Evolutionary conservation across 768 basidiomycete genomes (phyloP).

Genomic region (Tricholoma saponaceum): DNA sequence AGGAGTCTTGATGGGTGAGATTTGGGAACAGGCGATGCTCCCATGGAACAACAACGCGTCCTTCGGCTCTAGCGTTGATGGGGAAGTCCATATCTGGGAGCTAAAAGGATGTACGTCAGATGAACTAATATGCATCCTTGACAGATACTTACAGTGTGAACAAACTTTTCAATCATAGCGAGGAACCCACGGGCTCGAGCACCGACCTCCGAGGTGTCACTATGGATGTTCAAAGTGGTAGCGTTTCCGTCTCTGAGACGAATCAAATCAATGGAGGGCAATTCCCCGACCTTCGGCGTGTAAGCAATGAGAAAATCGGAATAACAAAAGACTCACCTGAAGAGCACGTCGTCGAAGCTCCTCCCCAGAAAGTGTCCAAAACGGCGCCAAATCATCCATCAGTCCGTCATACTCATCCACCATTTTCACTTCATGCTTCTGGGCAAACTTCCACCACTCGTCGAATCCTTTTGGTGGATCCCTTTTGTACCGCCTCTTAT

Average conservation of each 20-base stretch:
- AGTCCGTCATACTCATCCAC: conserved; percentile 88
- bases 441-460: conserved; percentile 81
- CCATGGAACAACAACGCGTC: conserved; percentile 91
- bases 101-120: conserved; percentile 30
- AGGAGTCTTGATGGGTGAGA: conserved; percentile 49
- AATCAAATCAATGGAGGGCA: conserved; percentile 88
- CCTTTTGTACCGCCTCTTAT: conserved; percentile 70
- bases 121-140: background rate
- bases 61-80: conserved; percentile 91
- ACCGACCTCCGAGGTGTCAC: conserved; percentile 62
- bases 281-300: conserved; percentile 51
- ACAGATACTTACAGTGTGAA: conserved; percentile 43
- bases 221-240: conserved; percentile 50
- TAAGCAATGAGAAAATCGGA: background rate
- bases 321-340: conserved; percentile 39
- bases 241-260: conserved; percentile 65
- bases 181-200: conserved; percentile 77
- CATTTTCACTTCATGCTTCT: conserved; percentile 68
- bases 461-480: conserved; percentile 90
- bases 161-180: conserved; percentile 70
- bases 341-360: conserved; percentile 64
- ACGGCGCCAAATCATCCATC: conserved; percentile 78
- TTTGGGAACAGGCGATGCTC: conserved; percentile 76
- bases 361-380: conserved; percentile 68
- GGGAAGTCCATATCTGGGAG: conserved; percentile 95